These are phyloP conservation scores for Boletus vermiculosoides DNA, from an alignment of 768 basidiomycete species.

Conservation along the genomic window DNA sequence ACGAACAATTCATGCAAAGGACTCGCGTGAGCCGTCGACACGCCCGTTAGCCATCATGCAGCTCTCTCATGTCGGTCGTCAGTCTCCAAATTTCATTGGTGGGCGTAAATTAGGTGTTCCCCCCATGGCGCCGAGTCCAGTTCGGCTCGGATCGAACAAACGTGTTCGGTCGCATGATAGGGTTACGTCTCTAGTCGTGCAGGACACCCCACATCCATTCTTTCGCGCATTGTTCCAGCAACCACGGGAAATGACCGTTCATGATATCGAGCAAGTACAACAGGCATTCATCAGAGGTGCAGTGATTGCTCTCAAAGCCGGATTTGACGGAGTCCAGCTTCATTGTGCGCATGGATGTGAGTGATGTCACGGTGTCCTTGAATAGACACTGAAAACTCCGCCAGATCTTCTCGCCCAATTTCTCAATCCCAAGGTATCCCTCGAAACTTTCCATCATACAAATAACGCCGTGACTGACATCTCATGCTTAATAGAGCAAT, in stretches of 20 bases:
- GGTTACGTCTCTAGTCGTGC: neutral
- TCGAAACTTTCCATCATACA: neutral
- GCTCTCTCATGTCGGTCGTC: slow-evolving; percentile 79
- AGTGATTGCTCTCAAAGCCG: slow-evolving; percentile 55
- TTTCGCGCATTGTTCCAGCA: slow-evolving; percentile 56
- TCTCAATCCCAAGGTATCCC: slow-evolving; percentile 63
- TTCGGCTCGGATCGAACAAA: slow-evolving; percentile 44
- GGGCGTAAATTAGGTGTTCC: slow-evolving; percentile 59
- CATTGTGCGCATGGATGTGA: slow-evolving; percentile 86
- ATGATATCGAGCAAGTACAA: slow-evolving; percentile 62
- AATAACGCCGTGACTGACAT: slow-evolving; percentile 20
- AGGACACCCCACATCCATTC: slow-evolving; percentile 20
- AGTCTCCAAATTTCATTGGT: slow-evolving; percentile 71
- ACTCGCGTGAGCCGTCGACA: slow-evolving; percentile 6
- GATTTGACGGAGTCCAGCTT: slow-evolving; percentile 85
- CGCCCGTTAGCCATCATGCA: slow-evolving; percentile 68
- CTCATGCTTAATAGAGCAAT: slow-evolving; percentile 41
- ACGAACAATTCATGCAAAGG: slow-evolving; percentile 44
- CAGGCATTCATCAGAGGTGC: slow-evolving; percentile 68
- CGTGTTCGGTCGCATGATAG: slow-evolving; percentile 7
- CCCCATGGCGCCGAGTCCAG: slow-evolving; percentile 71
- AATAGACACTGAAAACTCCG: neutral
- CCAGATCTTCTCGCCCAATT: slow-evolving; percentile 80
- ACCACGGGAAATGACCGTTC: slow-evolving; percentile 55
- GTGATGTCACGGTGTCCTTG: slow-evolving; percentile 29